phyloP scores from a whole-genome alignment of 345 rosid species.

The Acer yangbiense region DNA sequence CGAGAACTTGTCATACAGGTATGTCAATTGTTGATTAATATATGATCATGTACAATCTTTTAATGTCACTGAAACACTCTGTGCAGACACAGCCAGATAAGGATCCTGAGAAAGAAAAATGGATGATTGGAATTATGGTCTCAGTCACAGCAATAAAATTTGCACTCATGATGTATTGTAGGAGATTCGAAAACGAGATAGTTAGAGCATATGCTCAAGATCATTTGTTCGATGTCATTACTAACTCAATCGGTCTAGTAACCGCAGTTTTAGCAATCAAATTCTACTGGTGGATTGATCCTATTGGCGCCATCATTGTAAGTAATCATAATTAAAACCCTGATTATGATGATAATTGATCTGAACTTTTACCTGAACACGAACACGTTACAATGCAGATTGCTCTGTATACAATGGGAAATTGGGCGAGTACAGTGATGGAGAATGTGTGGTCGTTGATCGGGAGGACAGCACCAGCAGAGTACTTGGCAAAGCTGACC shows the following conservation, averaged over 20 bases:
- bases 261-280: slow-evolving; percentile 46
- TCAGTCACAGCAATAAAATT: slow-evolving; percentile 48
- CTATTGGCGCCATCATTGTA: slow-evolving; percentile 51
- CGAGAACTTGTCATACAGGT: slow-evolving; percentile 46
- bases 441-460: slow-evolving; percentile 52
- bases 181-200: slow-evolving; percentile 45
- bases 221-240: slow-evolving; percentile 59
- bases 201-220: slow-evolving; percentile 56
- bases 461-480: slow-evolving; percentile 53
- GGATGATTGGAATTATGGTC: slow-evolving; percentile 66
- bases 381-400: slow-evolving; percentile 30
- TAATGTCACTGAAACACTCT: not conserved
- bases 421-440: slow-evolving; percentile 52
- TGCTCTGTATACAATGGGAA: slow-evolving; percentile 47
- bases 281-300: slow-evolving; percentile 62
- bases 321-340: slow-evolving; percentile 13
- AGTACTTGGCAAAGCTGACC: slow-evolving; percentile 47
- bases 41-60: not conserved
- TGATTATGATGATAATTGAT: no score
- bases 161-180: slow-evolving; percentile 39
- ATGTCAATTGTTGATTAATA: not conserved
- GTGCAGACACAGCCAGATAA: slow-evolving; percentile 49
- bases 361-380: not conserved
- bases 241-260: slow-evolving; percentile 51
- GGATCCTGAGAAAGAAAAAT: slow-evolving; percentile 45